Percentiles rank a stretch among this genome's conserved stretches.
Conservation (phyloP, 306 rosid genomes). For the Rosa rugosa region DNA sequence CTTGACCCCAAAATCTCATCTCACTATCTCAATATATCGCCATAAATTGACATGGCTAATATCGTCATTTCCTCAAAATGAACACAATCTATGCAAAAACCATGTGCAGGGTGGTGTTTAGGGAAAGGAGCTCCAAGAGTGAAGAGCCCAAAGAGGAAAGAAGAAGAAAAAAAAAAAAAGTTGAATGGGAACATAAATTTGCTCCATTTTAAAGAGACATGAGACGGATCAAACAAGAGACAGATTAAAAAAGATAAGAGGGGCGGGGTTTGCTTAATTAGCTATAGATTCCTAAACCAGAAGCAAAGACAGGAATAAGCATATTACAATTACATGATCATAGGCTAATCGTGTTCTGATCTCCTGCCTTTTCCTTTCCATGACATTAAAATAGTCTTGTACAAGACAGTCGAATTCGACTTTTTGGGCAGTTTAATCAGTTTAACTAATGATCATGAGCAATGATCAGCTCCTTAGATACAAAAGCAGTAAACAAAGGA, state of each 20-base stretch:
- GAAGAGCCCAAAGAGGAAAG: neutral
- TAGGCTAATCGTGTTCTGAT: constrained; percentile 26
- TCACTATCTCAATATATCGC: neutral
- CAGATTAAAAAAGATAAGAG: neutral
- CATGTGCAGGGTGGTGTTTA: neutral
- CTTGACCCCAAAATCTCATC: neutral
- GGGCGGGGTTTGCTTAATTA: constrained; percentile 39
- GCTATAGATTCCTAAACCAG: constrained; percentile 58
- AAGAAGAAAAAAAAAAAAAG: neutral
- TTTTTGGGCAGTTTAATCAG: neutral
- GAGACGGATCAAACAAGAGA: neutral
- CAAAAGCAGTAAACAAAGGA: constrained; percentile 40
- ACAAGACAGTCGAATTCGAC: neutral
- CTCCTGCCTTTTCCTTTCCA: constrained; percentile 26
- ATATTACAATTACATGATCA: constrained; percentile 40
- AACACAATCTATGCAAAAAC: too few species aligned
- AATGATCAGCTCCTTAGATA: constrained; percentile 46
- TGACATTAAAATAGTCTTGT: constrained; percentile 1
- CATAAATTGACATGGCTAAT: neutral
- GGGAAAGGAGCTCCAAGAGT: neutral
- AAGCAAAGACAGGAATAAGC: constrained; percentile 66
- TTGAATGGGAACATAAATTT: neutral
- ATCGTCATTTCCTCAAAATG: neutral
- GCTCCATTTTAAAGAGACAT: neutral
- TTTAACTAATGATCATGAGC: constrained; percentile 5